Conservation (phyloP, 1,139 yeast species). For the Suhomyces kunorum region DNA sequence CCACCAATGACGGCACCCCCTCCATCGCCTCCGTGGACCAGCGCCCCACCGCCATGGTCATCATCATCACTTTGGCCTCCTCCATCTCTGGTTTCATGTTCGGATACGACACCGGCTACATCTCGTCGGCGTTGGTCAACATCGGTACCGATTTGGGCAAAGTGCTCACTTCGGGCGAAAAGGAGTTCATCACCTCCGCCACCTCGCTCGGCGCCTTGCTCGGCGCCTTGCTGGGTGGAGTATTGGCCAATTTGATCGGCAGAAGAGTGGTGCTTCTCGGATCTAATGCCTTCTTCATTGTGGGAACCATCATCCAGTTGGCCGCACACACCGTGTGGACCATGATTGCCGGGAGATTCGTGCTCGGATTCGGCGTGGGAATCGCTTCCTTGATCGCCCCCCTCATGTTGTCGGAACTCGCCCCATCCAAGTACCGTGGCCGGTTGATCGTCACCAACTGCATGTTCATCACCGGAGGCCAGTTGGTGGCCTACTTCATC, state of each 20-base stretch:
- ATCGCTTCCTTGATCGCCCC: constrained; percentile 91
- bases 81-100: constrained; percentile 95
- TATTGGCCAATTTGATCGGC: constrained; percentile 77
- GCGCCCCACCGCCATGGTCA: constrained; percentile 62
- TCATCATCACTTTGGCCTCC: constrained; percentile 71
- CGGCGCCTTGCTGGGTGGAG: constrained; percentile 76
- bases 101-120: constrained; percentile 96
- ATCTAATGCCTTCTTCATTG: constrained; percentile 74
- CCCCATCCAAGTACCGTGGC: constrained; percentile 91
- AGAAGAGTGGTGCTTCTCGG: constrained; percentile 78
- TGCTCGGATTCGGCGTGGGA: constrained; percentile 97
- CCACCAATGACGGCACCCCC: background rate
- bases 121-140: constrained; percentile 86
- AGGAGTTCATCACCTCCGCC: constrained; percentile 91
- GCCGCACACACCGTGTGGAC: constrained; percentile 82
- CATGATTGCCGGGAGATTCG: constrained; percentile 86
- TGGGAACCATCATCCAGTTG: constrained; percentile 83
- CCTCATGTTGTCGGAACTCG: constrained; percentile 83
- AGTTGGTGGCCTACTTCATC: constrained; percentile 84
- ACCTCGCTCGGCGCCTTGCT: constrained; percentile 90
- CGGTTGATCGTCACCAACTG: constrained; percentile 71
- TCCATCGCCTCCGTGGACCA: constrained; percentile 21
- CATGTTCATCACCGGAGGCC: constrained; percentile 85
- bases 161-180: constrained; percentile 66
- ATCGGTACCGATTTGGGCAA: constrained; percentile 70